These are phyloP conservation scores for Wallacemonas sp. DNA, from an alignment of 208 protist species.

Conservation along the genomic window DNA sequence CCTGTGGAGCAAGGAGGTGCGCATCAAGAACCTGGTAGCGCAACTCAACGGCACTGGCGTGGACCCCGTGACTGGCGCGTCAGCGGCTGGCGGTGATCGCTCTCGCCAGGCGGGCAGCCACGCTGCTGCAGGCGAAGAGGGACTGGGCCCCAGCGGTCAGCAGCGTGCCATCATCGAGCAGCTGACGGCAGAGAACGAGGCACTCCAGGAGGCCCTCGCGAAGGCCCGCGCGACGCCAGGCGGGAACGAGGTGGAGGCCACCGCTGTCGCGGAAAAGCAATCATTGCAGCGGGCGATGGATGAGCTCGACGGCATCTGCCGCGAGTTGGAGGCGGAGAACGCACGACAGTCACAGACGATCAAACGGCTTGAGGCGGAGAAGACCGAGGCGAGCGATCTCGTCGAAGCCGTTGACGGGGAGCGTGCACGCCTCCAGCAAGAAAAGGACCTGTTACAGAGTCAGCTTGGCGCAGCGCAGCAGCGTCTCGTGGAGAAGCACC, in stretches of 20 bases:
- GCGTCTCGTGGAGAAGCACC: conserved; percentile 44
- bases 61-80: background rate
- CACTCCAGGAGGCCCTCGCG: conserved; percentile 32
- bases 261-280: conserved; percentile 27
- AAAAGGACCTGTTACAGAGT: conserved; percentile 33
- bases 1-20: conserved; percentile 66
- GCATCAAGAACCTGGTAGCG: conserved; percentile 34
- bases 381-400: conserved; percentile 33
- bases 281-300: conserved; percentile 40
- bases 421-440: conserved; percentile 16
- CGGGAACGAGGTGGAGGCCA: too few species aligned
- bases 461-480: conserved; percentile 57
- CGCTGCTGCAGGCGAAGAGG: background rate
- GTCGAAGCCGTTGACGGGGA: conserved; percentile 36
- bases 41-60: conserved; percentile 13
- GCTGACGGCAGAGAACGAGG: conserved; percentile 49
- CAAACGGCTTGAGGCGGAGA: conserved; percentile 34
- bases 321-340: conserved; percentile 65
- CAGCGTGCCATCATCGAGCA: conserved; percentile 60
- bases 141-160: conserved; percentile 20
- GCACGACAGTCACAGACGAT: conserved; percentile 21
- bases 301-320: conserved; percentile 60
- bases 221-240: background rate
- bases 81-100: background rate
- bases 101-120: background rate